A percentile compares a stretch with the other conserved stretches of the same genome.
Evolutionary conservation across 2,329 filamentous ascomycete genomes (phyloP).

Genomic region (Scorias spongiosa): DNA sequence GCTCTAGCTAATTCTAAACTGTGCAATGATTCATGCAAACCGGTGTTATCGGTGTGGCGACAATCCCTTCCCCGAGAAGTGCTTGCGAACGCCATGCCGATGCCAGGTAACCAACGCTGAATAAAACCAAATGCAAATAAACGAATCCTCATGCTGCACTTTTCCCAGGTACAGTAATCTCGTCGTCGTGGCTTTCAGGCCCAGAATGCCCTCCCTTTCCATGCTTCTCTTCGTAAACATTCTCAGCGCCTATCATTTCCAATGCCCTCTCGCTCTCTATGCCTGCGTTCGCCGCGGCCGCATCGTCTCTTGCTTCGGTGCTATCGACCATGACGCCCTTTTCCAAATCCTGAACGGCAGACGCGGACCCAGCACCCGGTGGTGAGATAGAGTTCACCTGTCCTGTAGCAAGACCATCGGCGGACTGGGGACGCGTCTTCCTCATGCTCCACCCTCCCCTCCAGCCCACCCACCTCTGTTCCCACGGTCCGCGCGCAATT

Average conservation of each 20-base stretch:
- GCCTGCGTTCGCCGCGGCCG: not conserved
- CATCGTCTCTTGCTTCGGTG: not conserved
- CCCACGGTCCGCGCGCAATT: constrained; percentile 37
- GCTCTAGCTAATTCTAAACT: too few species aligned
- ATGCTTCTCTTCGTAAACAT: not conserved
- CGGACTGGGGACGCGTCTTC: not conserved
- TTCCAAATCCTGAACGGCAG: not conserved
- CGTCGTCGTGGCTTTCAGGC: not conserved
- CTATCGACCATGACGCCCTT: not conserved
- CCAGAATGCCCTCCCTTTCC: not conserved
- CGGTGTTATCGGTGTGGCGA: too few species aligned
- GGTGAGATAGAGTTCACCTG: too few species aligned
- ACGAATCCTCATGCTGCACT: too few species aligned
- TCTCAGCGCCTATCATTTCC: not conserved
- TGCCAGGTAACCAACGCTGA: too few species aligned
- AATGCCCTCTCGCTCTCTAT: not conserved
- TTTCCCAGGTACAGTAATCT: not conserved
- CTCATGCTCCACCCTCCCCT: constrained; percentile 38
- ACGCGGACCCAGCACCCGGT: not conserved
- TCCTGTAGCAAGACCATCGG: not conserved
- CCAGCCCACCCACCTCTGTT: constrained; percentile 46
- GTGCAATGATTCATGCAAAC: too few species aligned
- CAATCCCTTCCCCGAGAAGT: too few species aligned
- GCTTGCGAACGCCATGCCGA: too few species aligned
- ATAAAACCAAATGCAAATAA: too few species aligned